Base-by-base conservation (phyloP, 208 protist species). In the Crithidia acanthocephali region DNA sequence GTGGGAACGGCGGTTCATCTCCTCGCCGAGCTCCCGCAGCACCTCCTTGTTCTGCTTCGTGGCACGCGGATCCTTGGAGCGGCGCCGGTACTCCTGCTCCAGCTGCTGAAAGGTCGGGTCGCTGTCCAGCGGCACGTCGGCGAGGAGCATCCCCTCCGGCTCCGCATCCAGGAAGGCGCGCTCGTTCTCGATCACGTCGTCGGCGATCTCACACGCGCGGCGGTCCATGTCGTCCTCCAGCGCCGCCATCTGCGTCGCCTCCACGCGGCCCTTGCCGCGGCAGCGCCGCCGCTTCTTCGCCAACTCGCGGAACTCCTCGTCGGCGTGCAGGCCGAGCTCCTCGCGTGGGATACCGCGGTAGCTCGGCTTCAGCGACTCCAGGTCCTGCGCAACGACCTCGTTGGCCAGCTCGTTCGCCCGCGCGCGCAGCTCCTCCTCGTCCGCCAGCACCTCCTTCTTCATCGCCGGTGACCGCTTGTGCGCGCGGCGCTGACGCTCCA, bases 121-220 rank as follows among this genome's bases (percentile, higher is more conserved):
- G 74, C 78, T 79, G 74, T 95, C 92, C 35, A 96, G 80, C 13
- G 88, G 92, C 23, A 96, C 79, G 28, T 96, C 92, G 20, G 11
- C 62, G 44, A 96, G 62, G 27, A 69, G 71, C 92, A 96, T 94
- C 16, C 92, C 92, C 76, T 93, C 87, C 42, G 92, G 92, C 79
- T 92, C 79, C 37, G 58, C 81, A 40, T 94, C 87, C 4, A 96
- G 82, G 66, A 94, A 95, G 4, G 72, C 84, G 25, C 85, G 88
- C 66, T 94, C 87, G 53, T 83, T 70, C 18, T 82, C 76, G 28
- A 96, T 83, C 20, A 92, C 65, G 68, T 93, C 86, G 52, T 96
- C 84, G 50, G 84, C 87, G 55, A 96, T 93, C 75, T 95, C 81
- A 59, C 74, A 84, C 32, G 80, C 89, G 27, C 87, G 76, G 45